Evolutionary conservation across 2,329 filamentous ascomycete species (phyloP).

Genomic region (Helicocarpus griseus): DNA sequence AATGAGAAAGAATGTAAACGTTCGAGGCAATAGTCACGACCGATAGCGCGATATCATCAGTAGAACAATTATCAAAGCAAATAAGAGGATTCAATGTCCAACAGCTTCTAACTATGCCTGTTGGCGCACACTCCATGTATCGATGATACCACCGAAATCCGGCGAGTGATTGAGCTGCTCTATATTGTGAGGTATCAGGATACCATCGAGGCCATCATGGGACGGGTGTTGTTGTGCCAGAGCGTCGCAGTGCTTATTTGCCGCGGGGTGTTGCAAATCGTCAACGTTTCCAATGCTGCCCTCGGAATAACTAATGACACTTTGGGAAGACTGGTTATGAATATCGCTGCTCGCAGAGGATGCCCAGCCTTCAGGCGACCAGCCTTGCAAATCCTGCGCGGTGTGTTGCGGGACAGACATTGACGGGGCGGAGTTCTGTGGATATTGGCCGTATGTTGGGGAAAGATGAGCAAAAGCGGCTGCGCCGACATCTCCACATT

Average conservation of each 20-base stretch:
- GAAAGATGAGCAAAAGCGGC: slow-evolving; percentile 10
- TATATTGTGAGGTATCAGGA: slow-evolving; percentile 1
- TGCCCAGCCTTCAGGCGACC: slow-evolving; percentile 31
- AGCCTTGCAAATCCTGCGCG: slow-evolving; percentile 23
- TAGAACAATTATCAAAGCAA: neutral
- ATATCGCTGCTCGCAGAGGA: slow-evolving; percentile 29
- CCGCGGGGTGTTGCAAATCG: neutral
- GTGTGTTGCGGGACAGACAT: slow-evolving; percentile 4
- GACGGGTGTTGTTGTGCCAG: neutral
- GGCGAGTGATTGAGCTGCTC: neutral
- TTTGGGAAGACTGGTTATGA: slow-evolving; percentile 34
- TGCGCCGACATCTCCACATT: slow-evolving; percentile 24
- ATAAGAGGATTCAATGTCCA: slow-evolving; percentile 9
- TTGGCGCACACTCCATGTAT: neutral
- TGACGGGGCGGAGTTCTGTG: slow-evolving; percentile 1
- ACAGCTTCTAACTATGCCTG: neutral
- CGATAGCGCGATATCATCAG: too few species aligned
- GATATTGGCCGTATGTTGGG: slow-evolving; percentile 5
- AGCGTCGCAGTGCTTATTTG: neutral
- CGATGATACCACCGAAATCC: neutral
- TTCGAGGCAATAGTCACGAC: too few species aligned
- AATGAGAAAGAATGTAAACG: neutral
- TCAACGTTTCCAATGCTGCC: slow-evolving; percentile 45
- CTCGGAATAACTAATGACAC: slow-evolving; percentile 50
- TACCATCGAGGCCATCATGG: neutral